Evolutionary conservation across 1,139 yeast genomes (phyloP).

Genomic region (Yamadazyma dendronema): DNA sequence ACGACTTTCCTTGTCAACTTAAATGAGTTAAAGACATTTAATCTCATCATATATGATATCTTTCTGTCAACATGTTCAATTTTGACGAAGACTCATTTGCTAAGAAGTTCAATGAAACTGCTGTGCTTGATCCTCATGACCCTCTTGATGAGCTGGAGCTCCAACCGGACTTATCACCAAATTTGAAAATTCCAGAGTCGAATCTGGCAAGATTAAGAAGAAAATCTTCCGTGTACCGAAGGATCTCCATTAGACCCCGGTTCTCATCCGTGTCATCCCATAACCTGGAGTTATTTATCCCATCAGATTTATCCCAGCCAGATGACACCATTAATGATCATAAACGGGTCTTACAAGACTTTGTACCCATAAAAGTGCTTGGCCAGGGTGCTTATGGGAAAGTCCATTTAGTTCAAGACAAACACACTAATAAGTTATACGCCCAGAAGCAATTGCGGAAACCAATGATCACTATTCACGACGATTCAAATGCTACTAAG

Average conservation of each 20-base stretch:
- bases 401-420: conserved; percentile 39
- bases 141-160: conserved; percentile 1
- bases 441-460: conserved; percentile 43
- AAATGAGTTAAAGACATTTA: too few relatives aligned
- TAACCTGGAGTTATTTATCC: conserved; percentile 20
- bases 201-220: conserved; percentile 14
- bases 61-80: conserved; percentile 15
- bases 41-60: too few relatives aligned
- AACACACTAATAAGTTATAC: conserved; percentile 30
- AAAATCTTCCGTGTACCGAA: conserved; percentile 23
- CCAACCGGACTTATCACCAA: neutral
- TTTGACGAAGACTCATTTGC: conserved; percentile 24
- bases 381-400: conserved; percentile 47
- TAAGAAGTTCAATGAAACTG: conserved; percentile 8
- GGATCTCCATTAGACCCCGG: conserved; percentile 20
- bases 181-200: neutral
- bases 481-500: conserved; percentile 3
- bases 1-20: too few relatives aligned
- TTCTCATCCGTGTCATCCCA: conserved; percentile 17
- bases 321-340: conserved; percentile 10
- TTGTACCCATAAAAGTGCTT: conserved; percentile 37
- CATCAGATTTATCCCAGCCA: conserved; percentile 17
- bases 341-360: conserved; percentile 22
- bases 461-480: conserved; percentile 27
- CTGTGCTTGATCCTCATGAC: conserved; percentile 5